These are phyloP conservation scores for Colletotrichum neosansevieriae DNA, from an alignment of 2,329 filamentous ascomycete species.

Conservation along the genomic window DNA sequence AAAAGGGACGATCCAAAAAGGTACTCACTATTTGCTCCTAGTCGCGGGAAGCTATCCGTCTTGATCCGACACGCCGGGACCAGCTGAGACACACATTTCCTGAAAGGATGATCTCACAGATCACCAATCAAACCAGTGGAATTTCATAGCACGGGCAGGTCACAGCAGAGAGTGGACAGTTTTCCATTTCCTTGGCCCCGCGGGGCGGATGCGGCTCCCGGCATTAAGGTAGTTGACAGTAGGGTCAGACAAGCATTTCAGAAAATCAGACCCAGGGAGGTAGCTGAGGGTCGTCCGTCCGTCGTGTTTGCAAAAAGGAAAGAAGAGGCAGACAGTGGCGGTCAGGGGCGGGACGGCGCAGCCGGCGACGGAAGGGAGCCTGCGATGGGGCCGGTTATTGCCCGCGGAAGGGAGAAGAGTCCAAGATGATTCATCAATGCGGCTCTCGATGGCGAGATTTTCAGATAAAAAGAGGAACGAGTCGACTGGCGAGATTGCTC, in stretches of 20 bases:
- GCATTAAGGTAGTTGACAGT: slow-evolving; percentile 13
- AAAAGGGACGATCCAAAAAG: not conserved
- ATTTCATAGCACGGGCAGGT: not conserved
- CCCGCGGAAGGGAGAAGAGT: not conserved
- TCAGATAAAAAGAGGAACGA: not conserved
- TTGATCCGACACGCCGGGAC: slow-evolving; percentile 28
- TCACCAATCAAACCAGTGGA: not conserved
- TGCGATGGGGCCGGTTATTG: slow-evolving; percentile 25
- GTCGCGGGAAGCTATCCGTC: slow-evolving; percentile 19
- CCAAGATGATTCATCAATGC: slow-evolving; percentile 16
- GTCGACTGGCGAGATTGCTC: not conserved
- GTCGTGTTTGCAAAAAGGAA: slow-evolving; percentile 23
- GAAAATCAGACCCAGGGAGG: not conserved
- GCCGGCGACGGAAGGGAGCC: slow-evolving; percentile 10
- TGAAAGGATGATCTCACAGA: no score
- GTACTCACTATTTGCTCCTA: not conserved
- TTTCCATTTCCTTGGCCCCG: not conserved
- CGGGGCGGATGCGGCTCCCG: slow-evolving; percentile 27
- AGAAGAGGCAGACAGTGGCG: slow-evolving; percentile 36
- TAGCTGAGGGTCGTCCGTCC: not conserved
- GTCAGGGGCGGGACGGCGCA: slow-evolving; percentile 32
- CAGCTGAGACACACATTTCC: not conserved
- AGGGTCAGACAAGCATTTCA: slow-evolving; percentile 20
- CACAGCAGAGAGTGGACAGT: no score
- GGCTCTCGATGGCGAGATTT: not conserved